Percentiles rank a stretch among this genome's conserved stretches.
Evolutionary conservation across 306 rosid species (phyloP).

Genomic region (Spatholobus suberectus): DNA sequence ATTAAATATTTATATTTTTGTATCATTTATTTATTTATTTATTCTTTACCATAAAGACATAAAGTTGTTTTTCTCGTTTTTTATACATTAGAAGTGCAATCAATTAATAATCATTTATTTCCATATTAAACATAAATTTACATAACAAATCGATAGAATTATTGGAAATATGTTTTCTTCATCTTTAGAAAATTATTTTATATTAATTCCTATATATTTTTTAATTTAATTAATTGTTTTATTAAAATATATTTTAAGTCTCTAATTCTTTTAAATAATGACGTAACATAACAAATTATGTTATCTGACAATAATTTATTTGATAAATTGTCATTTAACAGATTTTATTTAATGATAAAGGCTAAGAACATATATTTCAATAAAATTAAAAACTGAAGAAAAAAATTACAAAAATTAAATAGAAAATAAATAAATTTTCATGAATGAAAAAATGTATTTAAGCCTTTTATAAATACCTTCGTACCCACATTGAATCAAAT

Average conservation of each 20-base stretch:
- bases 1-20: neutral
- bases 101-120: neutral
- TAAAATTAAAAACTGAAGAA: no score
- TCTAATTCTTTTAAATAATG: no score
- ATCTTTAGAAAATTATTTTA: neutral
- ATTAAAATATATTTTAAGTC: neutral
- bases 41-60: neutral
- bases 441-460: neutral
- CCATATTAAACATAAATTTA: neutral
- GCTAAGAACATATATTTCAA: no score
- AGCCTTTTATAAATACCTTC: neutral
- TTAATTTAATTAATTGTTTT: no score
- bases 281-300: no score
- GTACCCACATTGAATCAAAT: neutral
- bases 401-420: neutral
- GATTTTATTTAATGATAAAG: no score
- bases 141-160: neutral
- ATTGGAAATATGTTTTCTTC: neutral
- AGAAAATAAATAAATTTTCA: neutral
- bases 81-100: neutral
- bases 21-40: neutral
- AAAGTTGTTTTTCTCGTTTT: neutral
- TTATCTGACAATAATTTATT: no score
- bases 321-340: no score
- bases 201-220: neutral